These are phyloP conservation scores for sunflower (Helianthus annuus) DNA, from an alignment of 129 eudicot genomes.

Conservation along the genomic window DNA sequence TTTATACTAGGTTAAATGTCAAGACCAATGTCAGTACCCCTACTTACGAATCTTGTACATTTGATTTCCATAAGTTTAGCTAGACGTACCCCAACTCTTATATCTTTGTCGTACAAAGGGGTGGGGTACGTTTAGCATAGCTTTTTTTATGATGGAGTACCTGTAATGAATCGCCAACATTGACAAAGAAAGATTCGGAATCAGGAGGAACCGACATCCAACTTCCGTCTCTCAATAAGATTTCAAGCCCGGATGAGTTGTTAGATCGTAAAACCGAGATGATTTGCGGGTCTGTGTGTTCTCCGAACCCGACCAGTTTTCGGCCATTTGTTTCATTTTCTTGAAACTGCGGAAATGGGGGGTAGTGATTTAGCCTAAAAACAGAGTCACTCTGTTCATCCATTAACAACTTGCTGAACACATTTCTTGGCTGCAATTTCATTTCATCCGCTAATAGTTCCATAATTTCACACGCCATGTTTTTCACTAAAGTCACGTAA, in stretches of 20 bases:
- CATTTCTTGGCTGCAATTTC: conserved; percentile 47
- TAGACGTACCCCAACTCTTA: too few relatives aligned
- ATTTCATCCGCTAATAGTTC: conserved; percentile 64
- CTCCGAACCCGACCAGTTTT: conserved; percentile 34
- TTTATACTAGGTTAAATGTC: neutral
- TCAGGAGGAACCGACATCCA: conserved; percentile 57
- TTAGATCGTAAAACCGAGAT: conserved; percentile 37
- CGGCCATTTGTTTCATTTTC: conserved; percentile 22
- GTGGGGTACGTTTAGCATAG: too few relatives aligned
- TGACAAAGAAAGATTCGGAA: conserved; percentile 13
- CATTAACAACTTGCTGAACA: conserved; percentile 61
- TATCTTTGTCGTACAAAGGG: too few relatives aligned
- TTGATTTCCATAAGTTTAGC: too few relatives aligned
- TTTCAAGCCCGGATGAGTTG: conserved; percentile 48
- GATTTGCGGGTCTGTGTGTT: conserved; percentile 1
- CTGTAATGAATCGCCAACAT: conserved; percentile 87
- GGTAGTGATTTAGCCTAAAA: conserved; percentile 60
- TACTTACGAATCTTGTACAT: neutral
- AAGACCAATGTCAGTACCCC: neutral
- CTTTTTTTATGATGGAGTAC: conserved; percentile 21
- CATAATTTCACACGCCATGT: conserved; percentile 63
- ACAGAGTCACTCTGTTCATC: conserved; percentile 79
- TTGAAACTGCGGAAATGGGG: conserved; percentile 42
- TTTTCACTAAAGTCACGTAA: conserved; percentile 49
- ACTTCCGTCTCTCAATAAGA: conserved; percentile 37